Conservation (phyloP, 2,329 filamentous ascomycete species). For the Fusarium subglutinans region DNA sequence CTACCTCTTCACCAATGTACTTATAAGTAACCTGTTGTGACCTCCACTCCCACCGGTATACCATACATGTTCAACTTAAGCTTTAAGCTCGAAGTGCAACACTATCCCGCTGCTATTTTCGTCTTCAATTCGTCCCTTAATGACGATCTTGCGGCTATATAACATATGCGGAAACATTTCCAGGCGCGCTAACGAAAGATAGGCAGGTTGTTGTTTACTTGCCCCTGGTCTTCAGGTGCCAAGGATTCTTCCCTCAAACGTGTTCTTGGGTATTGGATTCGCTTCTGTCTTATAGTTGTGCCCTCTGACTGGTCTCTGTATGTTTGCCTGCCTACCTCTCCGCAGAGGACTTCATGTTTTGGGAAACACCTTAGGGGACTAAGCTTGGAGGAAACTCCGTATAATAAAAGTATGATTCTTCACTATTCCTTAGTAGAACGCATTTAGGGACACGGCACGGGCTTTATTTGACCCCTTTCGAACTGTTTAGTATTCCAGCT, state of each 20-base stretch:
- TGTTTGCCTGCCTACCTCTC: background rate
- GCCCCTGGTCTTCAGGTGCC: background rate
- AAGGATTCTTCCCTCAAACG: background rate
- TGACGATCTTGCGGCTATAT: background rate
- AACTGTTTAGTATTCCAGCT: background rate
- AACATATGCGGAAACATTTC: background rate
- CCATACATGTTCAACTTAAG: background rate
- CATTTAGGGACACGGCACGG: too few relatives aligned
- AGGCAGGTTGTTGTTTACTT: constrained; percentile 12
- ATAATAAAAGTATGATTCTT: background rate
- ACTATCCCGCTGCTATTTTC: background rate
- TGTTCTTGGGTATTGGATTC: constrained; percentile 10
- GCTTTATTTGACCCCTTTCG: background rate
- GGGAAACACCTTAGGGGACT: background rate
- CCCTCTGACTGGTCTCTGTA: background rate
- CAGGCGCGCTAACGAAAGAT: constrained; percentile 7
- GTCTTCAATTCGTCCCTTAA: background rate
- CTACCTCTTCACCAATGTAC: background rate
- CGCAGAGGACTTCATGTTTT: background rate
- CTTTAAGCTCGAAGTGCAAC: background rate
- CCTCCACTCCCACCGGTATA: background rate
- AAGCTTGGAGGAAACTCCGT: background rate
- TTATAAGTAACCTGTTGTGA: background rate
- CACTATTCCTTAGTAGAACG: background rate
- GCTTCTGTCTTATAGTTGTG: constrained; percentile 2